Percentiles rank a stretch among this genome's conserved stretches.
Evolutionary conservation across 768 basidiomycete species (phyloP).

Genomic region (Coprinopsis strossmayeri): DNA sequence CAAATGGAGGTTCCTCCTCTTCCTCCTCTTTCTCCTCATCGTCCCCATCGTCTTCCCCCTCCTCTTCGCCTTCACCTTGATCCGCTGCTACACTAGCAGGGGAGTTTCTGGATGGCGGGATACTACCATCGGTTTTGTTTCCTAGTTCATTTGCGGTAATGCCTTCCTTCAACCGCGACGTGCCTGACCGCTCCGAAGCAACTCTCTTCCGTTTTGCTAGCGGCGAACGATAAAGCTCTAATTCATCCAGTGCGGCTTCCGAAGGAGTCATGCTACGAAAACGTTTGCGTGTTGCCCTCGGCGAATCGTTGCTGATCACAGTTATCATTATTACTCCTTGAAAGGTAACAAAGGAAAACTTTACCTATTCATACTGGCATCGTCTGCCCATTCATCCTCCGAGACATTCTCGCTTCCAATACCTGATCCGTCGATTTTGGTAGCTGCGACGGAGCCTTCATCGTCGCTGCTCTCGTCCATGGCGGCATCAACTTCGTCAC

Average conservation of each 20-base stretch:
- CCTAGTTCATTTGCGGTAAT: conserved; percentile 48
- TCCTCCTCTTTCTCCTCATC: conserved; percentile 38
- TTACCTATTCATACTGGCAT: conserved; percentile 15
- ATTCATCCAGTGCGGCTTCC: conserved; percentile 28
- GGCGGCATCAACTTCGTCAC: conserved; percentile 82
- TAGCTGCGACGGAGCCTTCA: too few species aligned
- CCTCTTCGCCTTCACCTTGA: conserved; percentile 14
- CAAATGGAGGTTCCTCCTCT: conserved; percentile 42
- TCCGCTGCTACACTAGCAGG: conserved; percentile 11
- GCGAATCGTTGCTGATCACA: conserved; percentile 32
- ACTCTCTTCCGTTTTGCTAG: conserved; percentile 79
- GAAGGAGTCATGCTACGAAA: conserved; percentile 68
- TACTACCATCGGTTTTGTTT: conserved; percentile 13
- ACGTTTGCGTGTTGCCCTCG: conserved; percentile 57
- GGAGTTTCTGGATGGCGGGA: conserved; percentile 8
- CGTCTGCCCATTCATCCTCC: conserved; percentile 1
- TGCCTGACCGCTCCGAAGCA: conserved; percentile 54
- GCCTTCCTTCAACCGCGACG: conserved; percentile 64
- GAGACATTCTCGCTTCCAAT: conserved; percentile 38
- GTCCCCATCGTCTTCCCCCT: conserved; percentile 32
- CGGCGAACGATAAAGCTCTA: conserved; percentile 55
- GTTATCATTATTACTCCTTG: too few species aligned
- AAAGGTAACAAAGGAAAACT: conserved; percentile 10
- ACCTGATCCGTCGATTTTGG: conserved; percentile 39
- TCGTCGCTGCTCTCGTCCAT: conserved; percentile 77